A percentile compares a stretch with the other conserved stretches of the same genome.
Conservation (phyloP, 1,139 yeast species). For the Magnusiomyces sp. region DNA sequence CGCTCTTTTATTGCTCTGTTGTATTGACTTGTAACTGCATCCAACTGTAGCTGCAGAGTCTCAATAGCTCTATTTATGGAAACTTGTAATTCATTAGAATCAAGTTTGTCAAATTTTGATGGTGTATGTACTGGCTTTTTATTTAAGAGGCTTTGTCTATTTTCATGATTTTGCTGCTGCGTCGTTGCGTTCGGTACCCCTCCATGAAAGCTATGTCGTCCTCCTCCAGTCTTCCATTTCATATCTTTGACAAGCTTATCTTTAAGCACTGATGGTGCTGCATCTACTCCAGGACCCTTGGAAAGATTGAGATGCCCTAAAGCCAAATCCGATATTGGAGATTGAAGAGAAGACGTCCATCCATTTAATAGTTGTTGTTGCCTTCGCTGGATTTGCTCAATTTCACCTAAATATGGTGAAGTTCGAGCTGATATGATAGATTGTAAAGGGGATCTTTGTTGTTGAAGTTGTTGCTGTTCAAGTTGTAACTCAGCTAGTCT, state of each 20-base stretch:
- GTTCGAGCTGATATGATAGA: constrained; percentile 1
- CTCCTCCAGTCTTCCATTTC: no score
- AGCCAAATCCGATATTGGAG: background rate
- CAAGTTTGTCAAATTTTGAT: no score
- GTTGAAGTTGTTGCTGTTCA: background rate
- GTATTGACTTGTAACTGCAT: background rate
- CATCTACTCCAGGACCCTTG: background rate
- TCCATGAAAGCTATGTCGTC: no score
- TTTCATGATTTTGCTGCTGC: no score
- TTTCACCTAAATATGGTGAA: background rate
- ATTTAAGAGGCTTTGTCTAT: no score
- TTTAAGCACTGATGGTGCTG: background rate
- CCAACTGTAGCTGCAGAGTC: background rate
- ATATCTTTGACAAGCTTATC: no score
- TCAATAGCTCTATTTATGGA: background rate
- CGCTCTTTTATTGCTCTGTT: background rate
- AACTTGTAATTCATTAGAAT: background rate
- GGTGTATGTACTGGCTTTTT: no score
- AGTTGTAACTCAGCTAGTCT: background rate
- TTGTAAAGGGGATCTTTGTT: background rate
- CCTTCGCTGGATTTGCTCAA: background rate
- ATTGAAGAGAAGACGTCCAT: background rate
- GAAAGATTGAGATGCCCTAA: background rate
- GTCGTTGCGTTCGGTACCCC: no score
- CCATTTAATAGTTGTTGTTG: background rate